Percentiles rank a stretch among this genome's conserved stretches.
These are phyloP conservation scores for Fraxinus nigra DNA, from an alignment of 305 asterid species.

Conservation along the genomic window DNA sequence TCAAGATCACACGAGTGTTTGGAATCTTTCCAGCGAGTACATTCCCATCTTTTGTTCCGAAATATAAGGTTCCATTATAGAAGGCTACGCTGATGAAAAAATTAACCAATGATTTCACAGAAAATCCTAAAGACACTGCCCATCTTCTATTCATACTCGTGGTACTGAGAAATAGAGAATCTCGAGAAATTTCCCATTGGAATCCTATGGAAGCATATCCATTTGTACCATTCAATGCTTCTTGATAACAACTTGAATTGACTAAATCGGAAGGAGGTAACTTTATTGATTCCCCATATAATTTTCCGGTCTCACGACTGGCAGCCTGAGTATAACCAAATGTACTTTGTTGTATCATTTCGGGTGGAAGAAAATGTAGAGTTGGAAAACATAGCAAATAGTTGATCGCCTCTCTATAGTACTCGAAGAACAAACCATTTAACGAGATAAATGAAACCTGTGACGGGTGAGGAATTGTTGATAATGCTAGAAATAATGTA, in stretches of 20 bases:
- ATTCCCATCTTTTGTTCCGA: constrained; percentile 44
- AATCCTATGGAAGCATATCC: constrained; percentile 35
- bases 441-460: constrained; percentile 44
- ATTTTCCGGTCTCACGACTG: constrained; percentile 28
- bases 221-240: constrained; percentile 27
- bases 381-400: constrained; percentile 41
- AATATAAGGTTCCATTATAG: constrained; percentile 36
- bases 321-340: constrained; percentile 44
- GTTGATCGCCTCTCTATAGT: constrained; percentile 25
- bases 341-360: constrained; percentile 13
- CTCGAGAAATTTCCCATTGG: constrained; percentile 30
- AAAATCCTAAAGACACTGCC: constrained; percentile 35
- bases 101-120: constrained; percentile 28
- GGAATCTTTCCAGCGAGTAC: constrained; percentile 34
- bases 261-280: constrained; percentile 17
- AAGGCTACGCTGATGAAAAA: constrained; percentile 23
- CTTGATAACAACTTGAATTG: constrained; percentile 36
- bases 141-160: constrained; percentile 30
- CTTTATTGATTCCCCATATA: constrained; percentile 30
- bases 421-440: constrained; percentile 42
- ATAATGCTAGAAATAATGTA: constrained; percentile 35
- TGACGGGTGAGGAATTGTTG: constrained; percentile 35
- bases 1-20: constrained; percentile 23
- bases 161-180: constrained; percentile 32
- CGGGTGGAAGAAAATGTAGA: constrained; percentile 25